phyloP scores from a whole-genome alignment of 768 basidiomycete genomes.

The Kwoniella dejecticola region DNA sequence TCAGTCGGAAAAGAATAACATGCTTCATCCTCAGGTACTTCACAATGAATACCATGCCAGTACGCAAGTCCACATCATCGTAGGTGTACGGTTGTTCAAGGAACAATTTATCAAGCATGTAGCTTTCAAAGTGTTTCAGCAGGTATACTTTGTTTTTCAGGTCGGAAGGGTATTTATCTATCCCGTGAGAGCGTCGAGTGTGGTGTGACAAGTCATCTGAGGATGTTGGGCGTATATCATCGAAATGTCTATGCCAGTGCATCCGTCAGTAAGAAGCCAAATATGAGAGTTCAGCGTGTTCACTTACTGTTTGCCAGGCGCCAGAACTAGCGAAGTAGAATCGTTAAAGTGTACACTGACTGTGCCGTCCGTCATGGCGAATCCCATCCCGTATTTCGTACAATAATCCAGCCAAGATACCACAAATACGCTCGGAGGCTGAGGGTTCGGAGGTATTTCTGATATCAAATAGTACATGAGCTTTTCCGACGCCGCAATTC shows the following conservation, averaged over 20 bases:
- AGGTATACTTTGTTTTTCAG: constrained; percentile 89
- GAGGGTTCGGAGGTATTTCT: constrained; percentile 5
- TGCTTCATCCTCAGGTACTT: constrained; percentile 96
- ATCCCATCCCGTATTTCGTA: constrained; percentile 99
- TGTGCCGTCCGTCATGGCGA: constrained; percentile 90
- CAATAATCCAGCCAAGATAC: constrained; percentile 99
- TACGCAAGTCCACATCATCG: constrained; percentile 66
- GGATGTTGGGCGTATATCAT: constrained; percentile 69
- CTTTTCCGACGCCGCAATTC: not conserved
- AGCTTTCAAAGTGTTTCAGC: constrained; percentile 88
- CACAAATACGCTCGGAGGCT: constrained; percentile 76
- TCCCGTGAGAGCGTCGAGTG: constrained; percentile 56
- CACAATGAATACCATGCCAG: constrained; percentile 93
- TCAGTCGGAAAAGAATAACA: constrained; percentile 93
- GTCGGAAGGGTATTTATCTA: constrained; percentile 69
- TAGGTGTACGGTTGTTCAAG: constrained; percentile 83
- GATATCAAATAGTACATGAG: constrained; percentile 1
- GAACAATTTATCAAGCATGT: constrained; percentile 87
- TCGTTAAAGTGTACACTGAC: constrained; percentile 97
- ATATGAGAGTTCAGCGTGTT: no score
- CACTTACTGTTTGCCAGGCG: constrained; percentile 81
- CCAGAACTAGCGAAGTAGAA: constrained; percentile 79
- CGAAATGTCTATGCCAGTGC: constrained; percentile 76
- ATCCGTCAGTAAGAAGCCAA: no score
- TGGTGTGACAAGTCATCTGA: constrained; percentile 24